Conservation (phyloP, 352 stramenopile species). For the Pilasporangium apinafurcum region DNA sequence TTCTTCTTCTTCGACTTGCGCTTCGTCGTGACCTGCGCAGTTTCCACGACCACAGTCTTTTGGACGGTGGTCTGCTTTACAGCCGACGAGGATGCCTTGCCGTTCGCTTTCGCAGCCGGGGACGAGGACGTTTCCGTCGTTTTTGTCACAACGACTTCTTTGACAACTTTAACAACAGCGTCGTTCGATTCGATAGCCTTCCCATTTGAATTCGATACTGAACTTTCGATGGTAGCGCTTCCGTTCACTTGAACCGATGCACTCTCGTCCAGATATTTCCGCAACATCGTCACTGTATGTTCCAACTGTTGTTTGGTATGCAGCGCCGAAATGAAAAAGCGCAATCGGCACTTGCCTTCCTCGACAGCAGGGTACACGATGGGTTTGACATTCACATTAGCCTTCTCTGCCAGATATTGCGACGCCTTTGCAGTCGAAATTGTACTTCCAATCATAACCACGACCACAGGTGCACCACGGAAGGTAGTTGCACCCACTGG, state of each 20-base stretch:
- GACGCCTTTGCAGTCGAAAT: conserved; percentile 72
- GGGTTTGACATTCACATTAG: conserved; percentile 72
- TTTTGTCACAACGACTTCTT: neutral
- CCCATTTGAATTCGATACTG: too few relatives aligned
- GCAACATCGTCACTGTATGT: conserved; percentile 35
- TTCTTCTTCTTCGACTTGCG: neutral
- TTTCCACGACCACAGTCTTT: neutral
- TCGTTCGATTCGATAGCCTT: neutral
- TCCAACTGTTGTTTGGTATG: conserved; percentile 69
- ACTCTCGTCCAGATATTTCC: conserved; percentile 22
- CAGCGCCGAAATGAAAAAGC: conserved; percentile 82
- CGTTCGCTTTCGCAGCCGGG: too few relatives aligned
- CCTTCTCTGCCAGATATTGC: conserved; percentile 43
- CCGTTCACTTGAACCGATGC: too few relatives aligned
- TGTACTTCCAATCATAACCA: conserved; percentile 76
- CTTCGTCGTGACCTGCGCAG: neutral
- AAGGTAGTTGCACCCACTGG: conserved; percentile 55
- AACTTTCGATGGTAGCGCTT: too few relatives aligned
- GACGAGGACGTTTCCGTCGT: neutral
- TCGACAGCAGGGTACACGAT: conserved; percentile 84
- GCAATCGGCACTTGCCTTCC: conserved; percentile 75
- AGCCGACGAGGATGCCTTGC: neutral
- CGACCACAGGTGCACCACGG: conserved; percentile 64
- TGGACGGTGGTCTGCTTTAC: too few relatives aligned
- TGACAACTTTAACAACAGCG: neutral